These are phyloP conservation scores for Darksidea phi DNA, from an alignment of 495 filamentous ascomycete genomes.

Conservation along the genomic window DNA sequence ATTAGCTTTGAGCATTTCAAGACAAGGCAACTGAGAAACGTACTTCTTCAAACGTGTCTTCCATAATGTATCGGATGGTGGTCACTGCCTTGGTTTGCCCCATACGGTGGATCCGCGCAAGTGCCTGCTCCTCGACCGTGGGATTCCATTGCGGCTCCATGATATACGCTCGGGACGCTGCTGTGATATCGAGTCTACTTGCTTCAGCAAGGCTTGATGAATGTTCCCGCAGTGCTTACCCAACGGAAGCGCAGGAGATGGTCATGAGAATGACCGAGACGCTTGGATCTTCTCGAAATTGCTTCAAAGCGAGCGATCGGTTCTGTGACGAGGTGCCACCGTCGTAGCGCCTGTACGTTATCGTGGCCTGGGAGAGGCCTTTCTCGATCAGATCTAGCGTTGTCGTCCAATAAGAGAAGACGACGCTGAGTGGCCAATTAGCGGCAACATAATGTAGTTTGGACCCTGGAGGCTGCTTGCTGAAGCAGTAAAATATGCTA, in stretches of 20 bases:
- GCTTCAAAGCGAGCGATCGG: neutral
- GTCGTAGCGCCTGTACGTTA: neutral
- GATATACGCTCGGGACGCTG: conserved; percentile 3
- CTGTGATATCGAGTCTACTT: conserved; percentile 2
- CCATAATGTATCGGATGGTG: conserved; percentile 15
- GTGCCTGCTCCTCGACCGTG: conserved; percentile 8
- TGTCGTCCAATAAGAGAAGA: conserved; percentile 5
- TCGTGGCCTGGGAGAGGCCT: neutral
- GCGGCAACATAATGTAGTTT: no score
- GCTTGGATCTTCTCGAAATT: neutral
- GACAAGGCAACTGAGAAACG: no score
- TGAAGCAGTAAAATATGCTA: no score
- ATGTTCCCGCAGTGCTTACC: neutral
- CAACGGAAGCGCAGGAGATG: neutral
- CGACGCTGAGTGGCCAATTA: neutral
- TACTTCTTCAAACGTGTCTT: conserved; percentile 18
- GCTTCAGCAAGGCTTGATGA: neutral
- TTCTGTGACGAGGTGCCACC: neutral
- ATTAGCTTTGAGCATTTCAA: no score
- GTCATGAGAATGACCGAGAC: neutral
- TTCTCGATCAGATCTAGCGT: neutral
- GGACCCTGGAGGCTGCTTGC: no score
- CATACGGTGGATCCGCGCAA: conserved; percentile 3
- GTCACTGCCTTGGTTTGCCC: conserved; percentile 10
- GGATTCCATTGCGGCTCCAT: conserved; percentile 27